phyloP scores from a whole-genome alignment of 1,284 basidiomycete genomes.

The Fomitopsis betulina region DNA sequence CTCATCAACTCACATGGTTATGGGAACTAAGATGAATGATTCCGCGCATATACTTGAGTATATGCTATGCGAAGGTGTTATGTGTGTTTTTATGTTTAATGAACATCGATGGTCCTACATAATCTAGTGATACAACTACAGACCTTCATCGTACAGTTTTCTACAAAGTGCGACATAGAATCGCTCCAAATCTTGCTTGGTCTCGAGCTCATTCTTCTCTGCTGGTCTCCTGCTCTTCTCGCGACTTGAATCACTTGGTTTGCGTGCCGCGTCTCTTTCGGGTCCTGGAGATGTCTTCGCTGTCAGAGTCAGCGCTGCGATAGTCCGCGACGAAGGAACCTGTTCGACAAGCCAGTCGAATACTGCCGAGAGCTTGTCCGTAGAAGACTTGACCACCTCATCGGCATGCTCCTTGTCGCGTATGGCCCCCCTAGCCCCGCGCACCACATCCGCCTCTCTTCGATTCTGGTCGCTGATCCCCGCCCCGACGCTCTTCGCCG shows the following conservation, averaged over 20 bases:
- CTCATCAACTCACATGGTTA: neutral
- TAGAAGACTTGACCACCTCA: conserved; percentile 58
- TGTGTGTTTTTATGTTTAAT: neutral
- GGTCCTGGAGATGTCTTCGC: conserved; percentile 5
- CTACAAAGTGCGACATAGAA: conserved; percentile 74
- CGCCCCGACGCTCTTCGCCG: conserved; percentile 21
- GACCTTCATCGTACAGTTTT: conserved; percentile 77
- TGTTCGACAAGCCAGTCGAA: conserved; percentile 78
- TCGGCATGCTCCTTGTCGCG: conserved; percentile 40
- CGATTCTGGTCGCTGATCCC: conserved; percentile 20
- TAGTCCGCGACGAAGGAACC: conserved; percentile 37
- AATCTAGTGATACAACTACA: conserved; percentile 34
- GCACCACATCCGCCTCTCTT: conserved; percentile 6
- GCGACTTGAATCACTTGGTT: conserved; percentile 16
- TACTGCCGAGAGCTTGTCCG: conserved; percentile 65
- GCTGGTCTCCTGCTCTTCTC: conserved; percentile 16
- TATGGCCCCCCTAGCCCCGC: conserved; percentile 20
- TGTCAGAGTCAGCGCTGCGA: conserved; percentile 7
- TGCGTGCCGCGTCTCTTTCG: conserved; percentile 14
- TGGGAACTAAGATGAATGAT: neutral
- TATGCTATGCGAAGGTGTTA: neutral
- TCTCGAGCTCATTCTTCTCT: conserved; percentile 44
- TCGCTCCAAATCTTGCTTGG: conserved; percentile 64
- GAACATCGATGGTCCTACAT: neutral
- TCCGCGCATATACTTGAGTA: too few relatives aligned